phyloP scores from a whole-genome alignment of 2,329 filamentous ascomycete genomes.

The Scytalidium lignicola region DNA sequence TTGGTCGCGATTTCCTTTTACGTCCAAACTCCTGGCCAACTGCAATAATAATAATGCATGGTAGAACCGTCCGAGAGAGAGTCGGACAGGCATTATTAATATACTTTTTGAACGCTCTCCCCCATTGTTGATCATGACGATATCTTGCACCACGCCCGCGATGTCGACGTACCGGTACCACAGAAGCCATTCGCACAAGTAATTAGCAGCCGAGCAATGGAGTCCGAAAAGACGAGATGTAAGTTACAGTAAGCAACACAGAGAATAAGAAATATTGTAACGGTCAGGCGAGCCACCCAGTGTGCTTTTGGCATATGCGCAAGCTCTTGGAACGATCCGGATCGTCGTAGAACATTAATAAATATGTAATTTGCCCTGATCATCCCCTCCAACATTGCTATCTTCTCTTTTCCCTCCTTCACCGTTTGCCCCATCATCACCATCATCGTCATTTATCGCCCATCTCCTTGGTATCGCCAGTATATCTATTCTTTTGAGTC shows the following conservation, averaged over 20 bases:
- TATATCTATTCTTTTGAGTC: too few relatives aligned
- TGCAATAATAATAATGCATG: too few relatives aligned
- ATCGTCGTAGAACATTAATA: not conserved
- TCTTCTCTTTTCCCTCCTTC: not conserved
- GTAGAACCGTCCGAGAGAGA: too few relatives aligned
- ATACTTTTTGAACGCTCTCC: too few relatives aligned
- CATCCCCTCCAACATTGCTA: not conserved
- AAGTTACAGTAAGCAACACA: too few relatives aligned
- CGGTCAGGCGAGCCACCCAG: not conserved
- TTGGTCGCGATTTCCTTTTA: not conserved
- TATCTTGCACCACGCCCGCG: not conserved
- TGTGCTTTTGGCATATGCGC: not conserved
- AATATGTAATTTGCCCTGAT: not conserved
- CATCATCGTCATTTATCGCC: not conserved
- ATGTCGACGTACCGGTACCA: not conserved
- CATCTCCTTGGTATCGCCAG: too few relatives aligned
- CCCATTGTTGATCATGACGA: not conserved
- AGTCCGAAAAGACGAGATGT: too few relatives aligned
- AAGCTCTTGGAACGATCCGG: not conserved
- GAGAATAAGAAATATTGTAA: not conserved
- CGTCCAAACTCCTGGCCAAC: too few relatives aligned
- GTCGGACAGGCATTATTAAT: too few relatives aligned
- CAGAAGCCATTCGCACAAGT: not conserved
- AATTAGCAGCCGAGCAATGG: too few relatives aligned
- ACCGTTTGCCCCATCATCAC: not conserved